phyloP scores from a whole-genome alignment of 768 basidiomycete species.

The Psilocybe cubensis region DNA sequence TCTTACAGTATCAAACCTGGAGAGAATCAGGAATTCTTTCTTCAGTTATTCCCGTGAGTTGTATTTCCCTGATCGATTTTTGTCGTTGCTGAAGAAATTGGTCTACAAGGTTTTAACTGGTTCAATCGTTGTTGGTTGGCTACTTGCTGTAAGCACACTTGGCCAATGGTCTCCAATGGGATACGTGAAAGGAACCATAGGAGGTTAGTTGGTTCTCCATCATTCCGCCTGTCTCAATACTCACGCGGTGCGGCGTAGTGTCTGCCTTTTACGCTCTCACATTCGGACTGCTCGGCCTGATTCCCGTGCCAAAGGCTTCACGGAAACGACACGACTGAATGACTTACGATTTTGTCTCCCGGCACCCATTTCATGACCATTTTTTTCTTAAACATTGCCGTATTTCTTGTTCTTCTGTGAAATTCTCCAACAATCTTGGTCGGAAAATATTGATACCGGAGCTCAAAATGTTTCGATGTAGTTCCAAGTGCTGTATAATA shows the following conservation, averaged over 20 bases:
- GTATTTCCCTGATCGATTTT: neutral
- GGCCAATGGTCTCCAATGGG: constrained; percentile 72
- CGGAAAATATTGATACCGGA: neutral
- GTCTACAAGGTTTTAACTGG: constrained; percentile 56
- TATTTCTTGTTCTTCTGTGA: neutral
- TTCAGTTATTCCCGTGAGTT: constrained; percentile 62
- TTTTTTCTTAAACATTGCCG: neutral
- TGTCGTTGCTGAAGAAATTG: neutral
- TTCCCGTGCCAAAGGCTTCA: constrained; percentile 62
- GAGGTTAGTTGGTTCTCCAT: constrained; percentile 45
- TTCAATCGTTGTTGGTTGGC: constrained; percentile 74
- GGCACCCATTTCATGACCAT: neutral
- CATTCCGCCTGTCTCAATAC: constrained; percentile 7
- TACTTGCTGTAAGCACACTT: constrained; percentile 60
- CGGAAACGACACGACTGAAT: too few species aligned
- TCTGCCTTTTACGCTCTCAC: constrained; percentile 69
- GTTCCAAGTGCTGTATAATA: constrained; percentile 1
- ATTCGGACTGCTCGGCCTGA: constrained; percentile 76
- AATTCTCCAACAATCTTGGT: neutral
- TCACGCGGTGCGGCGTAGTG: constrained; percentile 40
- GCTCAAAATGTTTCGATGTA: neutral
- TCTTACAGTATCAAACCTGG: constrained; percentile 70
- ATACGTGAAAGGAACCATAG: constrained; percentile 63
- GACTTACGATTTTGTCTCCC: neutral
- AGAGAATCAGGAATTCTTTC: constrained; percentile 71